Percentiles rank a stretch among this genome's conserved stretches.
These are phyloP conservation scores for Colletotrichum tropicale DNA, from an alignment of 2,329 filamentous ascomycete species.

Conservation along the genomic window DNA sequence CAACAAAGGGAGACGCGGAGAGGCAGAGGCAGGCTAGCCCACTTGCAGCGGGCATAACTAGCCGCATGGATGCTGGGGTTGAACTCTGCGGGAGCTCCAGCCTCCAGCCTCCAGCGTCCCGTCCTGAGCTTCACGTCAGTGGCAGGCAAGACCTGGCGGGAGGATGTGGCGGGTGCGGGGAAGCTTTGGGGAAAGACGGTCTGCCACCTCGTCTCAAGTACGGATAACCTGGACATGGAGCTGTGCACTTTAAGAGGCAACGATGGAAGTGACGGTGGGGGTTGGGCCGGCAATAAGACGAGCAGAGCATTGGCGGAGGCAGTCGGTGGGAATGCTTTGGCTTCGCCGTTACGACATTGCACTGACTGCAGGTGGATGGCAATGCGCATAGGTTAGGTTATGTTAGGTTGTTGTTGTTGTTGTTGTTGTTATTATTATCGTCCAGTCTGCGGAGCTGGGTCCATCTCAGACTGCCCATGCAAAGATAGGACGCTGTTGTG, in stretches of 20 bases:
- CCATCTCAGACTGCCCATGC: neutral
- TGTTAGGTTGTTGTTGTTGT: neutral
- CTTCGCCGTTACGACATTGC: neutral
- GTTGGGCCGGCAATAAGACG: neutral
- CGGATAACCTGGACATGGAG: neutral
- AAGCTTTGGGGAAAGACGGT: neutral
- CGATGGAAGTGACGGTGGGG: neutral
- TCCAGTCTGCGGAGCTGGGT: neutral
- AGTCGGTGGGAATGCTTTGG: neutral
- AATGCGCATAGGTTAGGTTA: neutral
- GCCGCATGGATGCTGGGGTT: neutral
- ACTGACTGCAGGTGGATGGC: neutral
- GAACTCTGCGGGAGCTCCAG: neutral
- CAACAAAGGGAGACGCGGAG: neutral
- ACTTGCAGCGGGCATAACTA: neutral
- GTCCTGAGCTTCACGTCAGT: neutral
- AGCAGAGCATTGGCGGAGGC: neutral
- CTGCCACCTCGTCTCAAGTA: neutral
- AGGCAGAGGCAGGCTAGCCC: neutral
- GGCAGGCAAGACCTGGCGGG: neutral
- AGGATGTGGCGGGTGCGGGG: slow-evolving; percentile 6
- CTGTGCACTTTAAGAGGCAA: neutral
- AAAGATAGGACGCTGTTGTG: neutral
- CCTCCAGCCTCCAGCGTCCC: neutral
- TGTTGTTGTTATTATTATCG: neutral